Evolutionary conservation across 2,329 filamentous ascomycete species (phyloP).

Genomic region (Tolypocladium capitatum): DNA sequence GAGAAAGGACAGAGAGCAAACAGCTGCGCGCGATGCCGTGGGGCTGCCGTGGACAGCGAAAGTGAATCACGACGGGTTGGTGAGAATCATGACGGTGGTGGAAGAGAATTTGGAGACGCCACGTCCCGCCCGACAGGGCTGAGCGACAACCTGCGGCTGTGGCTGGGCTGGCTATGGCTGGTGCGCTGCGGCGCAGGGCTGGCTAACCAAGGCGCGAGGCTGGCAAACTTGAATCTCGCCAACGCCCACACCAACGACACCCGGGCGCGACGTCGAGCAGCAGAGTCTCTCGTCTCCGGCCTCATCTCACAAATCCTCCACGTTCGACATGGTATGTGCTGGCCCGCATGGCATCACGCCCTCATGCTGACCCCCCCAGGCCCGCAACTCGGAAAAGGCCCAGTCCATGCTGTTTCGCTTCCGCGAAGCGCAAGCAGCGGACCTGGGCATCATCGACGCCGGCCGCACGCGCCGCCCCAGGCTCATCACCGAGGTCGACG

Average conservation of each 20-base stretch:
- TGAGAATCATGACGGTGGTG: background rate
- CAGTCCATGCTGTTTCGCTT: conserved; percentile 99
- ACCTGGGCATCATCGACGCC: conserved; percentile 90
- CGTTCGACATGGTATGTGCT: background rate
- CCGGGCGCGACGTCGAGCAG: background rate
- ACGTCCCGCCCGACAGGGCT: too few species aligned
- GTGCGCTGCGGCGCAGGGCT: background rate
- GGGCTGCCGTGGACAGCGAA: background rate
- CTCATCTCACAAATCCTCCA: background rate
- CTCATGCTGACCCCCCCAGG: conserved; percentile 33
- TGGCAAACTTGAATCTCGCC: conserved; percentile 1
- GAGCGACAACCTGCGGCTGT: background rate
- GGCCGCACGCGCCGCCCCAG: conserved; percentile 82
- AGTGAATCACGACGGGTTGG: background rate
- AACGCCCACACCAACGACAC: background rate
- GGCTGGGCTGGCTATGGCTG: background rate
- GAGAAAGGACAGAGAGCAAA: too few species aligned
- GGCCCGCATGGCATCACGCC: too few species aligned
- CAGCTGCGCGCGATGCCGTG: background rate
- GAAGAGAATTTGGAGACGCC: background rate
- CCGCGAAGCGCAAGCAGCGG: conserved; percentile 89
- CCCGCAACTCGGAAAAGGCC: conserved; percentile 95
- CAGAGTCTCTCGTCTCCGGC: background rate
- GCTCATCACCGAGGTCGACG: conserved; percentile 73
- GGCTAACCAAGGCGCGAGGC: background rate